phyloP scores from a whole-genome alignment of 2,329 filamentous ascomycete genomes.

The Colletotrichum kahawae region DNA sequence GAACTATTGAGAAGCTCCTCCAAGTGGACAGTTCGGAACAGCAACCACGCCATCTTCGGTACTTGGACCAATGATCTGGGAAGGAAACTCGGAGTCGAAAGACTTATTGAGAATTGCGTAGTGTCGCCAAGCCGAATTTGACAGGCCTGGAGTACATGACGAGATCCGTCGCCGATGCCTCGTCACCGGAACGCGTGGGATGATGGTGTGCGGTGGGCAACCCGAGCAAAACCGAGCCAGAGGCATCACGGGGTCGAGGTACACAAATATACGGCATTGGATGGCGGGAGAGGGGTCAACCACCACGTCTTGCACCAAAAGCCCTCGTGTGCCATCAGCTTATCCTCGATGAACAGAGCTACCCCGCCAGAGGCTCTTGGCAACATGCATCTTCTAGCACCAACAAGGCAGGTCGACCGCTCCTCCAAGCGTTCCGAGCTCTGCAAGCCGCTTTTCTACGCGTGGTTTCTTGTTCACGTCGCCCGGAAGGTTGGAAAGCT shows the following conservation, averaged over 20 bases:
- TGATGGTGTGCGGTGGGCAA: neutral
- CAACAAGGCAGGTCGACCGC: constrained; percentile 8
- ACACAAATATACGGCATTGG: neutral
- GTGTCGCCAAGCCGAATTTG: neutral
- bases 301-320: neutral
- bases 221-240: neutral
- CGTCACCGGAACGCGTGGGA: neutral
- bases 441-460: neutral
- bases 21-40: neutral
- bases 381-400: constrained; percentile 2
- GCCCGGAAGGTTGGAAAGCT: neutral
- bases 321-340: constrained; percentile 1
- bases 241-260: neutral
- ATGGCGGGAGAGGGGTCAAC: neutral
- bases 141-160: neutral
- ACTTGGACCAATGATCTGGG: neutral
- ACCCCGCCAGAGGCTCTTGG: constrained; percentile 6
- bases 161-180: neutral
- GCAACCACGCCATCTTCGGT: neutral
- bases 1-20: neutral
- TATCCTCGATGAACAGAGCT: neutral
- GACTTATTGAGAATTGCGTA: neutral
- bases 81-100: neutral
- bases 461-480: neutral
- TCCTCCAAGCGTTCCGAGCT: neutral